These are phyloP conservation scores for Clonostachys sp. DNA, from an alignment of 2,329 filamentous ascomycete species.

Conservation along the genomic window DNA sequence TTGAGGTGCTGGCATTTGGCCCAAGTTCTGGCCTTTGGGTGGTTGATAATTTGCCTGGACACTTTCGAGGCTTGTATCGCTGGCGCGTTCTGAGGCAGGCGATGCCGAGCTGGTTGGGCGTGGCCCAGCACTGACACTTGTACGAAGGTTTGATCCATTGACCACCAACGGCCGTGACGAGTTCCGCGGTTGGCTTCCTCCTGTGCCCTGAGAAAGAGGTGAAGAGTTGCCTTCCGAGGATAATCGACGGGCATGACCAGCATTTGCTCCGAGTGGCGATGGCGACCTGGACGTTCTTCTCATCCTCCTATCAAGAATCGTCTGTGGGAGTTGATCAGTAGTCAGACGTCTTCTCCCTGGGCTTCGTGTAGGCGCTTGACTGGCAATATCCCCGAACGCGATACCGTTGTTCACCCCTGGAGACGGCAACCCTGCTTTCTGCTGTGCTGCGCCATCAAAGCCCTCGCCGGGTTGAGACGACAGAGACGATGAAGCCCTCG, in stretches of 20 bases:
- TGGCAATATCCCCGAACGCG: constrained; percentile 41
- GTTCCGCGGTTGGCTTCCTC: constrained; percentile 21
- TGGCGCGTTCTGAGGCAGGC: constrained; percentile 12
- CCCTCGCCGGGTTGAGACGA: constrained; percentile 29
- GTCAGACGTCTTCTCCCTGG: constrained; percentile 41
- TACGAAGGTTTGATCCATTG: constrained; percentile 38
- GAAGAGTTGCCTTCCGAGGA: too few species aligned
- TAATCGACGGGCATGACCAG: too few species aligned
- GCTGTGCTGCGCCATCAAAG: constrained; percentile 10
- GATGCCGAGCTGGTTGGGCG: constrained; percentile 7
- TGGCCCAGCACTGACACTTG: constrained; percentile 14
- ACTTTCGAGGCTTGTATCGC: background rate
- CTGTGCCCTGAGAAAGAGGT: too few species aligned
- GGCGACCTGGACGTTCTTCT: constrained; percentile 50
- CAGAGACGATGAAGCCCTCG: constrained; percentile 28
- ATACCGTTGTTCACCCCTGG: constrained; percentile 26
- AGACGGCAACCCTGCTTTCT: constrained; percentile 8
- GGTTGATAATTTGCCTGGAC: background rate
- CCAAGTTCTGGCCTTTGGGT: background rate
- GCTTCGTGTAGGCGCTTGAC: constrained; percentile 18
- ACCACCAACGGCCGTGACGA: constrained; percentile 45
- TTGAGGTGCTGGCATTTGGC: constrained; percentile 2
- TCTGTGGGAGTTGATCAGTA: constrained; percentile 48
- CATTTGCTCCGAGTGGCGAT: constrained; percentile 38
- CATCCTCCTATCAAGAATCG: constrained; percentile 47